These are phyloP conservation scores for Medicago ruthenica DNA, from an alignment of 306 rosid species.

Conservation along the genomic window DNA sequence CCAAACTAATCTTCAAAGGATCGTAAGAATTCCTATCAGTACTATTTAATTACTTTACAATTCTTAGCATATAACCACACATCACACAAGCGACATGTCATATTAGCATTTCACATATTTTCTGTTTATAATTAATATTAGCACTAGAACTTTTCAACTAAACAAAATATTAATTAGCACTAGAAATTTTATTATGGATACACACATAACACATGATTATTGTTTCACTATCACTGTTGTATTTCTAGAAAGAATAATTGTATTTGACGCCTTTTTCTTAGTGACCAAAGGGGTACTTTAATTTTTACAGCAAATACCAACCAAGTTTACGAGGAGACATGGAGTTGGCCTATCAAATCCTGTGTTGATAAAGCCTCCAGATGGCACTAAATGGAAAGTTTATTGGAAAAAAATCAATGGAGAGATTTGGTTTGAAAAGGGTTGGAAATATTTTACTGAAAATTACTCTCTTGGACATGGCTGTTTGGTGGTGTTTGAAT, in stretches of 20 bases:
- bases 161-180: too few species aligned
- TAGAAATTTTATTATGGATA: too few species aligned
- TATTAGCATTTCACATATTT: not conserved
- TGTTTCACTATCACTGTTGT: too few species aligned
- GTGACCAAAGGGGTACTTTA: too few species aligned
- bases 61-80: too few species aligned
- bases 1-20: constrained; percentile 6
- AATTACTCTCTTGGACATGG: constrained; percentile 2
- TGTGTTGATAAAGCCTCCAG: not conserved
- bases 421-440: constrained; percentile 23
- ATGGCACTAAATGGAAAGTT: constrained; percentile 35
- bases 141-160: too few species aligned
- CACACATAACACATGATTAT: too few species aligned
- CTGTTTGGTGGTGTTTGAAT: not conserved
- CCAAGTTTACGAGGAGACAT: constrained; percentile 6
- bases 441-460: constrained; percentile 13
- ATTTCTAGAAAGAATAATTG: too few species aligned
- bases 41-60: too few species aligned
- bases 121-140: not conserved
- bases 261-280: too few species aligned
- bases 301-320: constrained; percentile 38
- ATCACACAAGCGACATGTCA: not conserved
- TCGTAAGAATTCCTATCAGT: not conserved
- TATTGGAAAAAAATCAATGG: not conserved
- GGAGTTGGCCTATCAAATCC: constrained; percentile 31